phyloP scores from a whole-genome alignment of 2,329 filamentous ascomycete species.

The Fusarium neocosmosporiellum region DNA sequence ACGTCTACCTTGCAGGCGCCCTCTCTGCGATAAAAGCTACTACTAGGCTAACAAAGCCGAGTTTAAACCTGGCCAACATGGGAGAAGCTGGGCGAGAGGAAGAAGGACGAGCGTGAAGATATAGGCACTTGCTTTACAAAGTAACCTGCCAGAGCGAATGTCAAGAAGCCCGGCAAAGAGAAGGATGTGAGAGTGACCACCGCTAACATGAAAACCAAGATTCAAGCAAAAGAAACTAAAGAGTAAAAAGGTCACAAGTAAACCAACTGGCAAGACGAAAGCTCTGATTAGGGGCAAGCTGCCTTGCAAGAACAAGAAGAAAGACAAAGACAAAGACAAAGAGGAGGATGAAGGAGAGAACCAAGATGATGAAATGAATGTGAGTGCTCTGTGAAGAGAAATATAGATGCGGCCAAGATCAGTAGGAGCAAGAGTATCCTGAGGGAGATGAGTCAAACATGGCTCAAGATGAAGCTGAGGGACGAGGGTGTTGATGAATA shows the following conservation, averaged over 20 bases:
- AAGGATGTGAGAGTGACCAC: background rate
- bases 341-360: background rate
- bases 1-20: background rate
- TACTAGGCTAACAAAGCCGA: background rate
- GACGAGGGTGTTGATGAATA: background rate
- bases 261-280: background rate
- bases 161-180: background rate
- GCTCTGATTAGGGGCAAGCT: background rate
- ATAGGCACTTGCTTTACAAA: background rate
- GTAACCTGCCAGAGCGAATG: background rate
- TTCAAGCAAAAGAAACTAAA: background rate
- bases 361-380: background rate
- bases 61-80: background rate
- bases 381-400: background rate
- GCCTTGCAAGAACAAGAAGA: background rate
- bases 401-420: background rate
- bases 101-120: slow-evolving; percentile 17
- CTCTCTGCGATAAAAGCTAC: slow-evolving; percentile 13
- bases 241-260: background rate
- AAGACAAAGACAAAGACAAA: too few species aligned
- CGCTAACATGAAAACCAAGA: background rate
- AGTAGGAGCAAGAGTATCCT: background rate
- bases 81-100: slow-evolving; percentile 26
- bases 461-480: background rate
- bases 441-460: background rate